Evolutionary conservation across 805 yeast species (phyloP).

Genomic region (Martiniozyma abietophila): DNA sequence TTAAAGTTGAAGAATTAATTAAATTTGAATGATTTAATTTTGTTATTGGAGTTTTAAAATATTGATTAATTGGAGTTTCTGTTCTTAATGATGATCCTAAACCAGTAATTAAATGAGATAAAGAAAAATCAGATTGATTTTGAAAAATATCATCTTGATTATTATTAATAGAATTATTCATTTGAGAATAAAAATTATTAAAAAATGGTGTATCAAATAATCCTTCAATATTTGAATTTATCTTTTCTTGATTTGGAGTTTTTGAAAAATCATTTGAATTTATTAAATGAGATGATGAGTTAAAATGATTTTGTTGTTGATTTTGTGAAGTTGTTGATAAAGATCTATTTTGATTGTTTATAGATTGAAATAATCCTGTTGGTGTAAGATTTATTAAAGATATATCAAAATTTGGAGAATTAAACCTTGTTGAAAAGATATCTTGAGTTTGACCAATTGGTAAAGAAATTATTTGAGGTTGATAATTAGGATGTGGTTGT

Average conservation of each 20-base stretch:
- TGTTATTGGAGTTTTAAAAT: slow-evolving; percentile 8
- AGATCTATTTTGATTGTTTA: neutral
- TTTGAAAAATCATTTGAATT: slow-evolving; percentile 6
- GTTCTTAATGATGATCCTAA: neutral
- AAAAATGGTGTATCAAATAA: slow-evolving; percentile 12
- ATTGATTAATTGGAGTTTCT: slow-evolving; percentile 2
- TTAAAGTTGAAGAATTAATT: slow-evolving; percentile 4
- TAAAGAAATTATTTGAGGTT: neutral
- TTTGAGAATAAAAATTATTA: neutral
- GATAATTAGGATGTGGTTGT: neutral
- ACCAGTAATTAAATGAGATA: slow-evolving; percentile 3
- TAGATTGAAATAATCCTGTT: slow-evolving; percentile 1
- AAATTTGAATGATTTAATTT: neutral
- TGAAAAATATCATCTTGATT: slow-evolving; percentile 5
- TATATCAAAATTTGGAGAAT: slow-evolving; percentile 9
- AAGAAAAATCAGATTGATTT: slow-evolving; percentile 3
- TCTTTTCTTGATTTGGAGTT: slow-evolving; percentile 6
- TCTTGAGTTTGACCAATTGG: neutral
- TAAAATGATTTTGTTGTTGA: neutral
- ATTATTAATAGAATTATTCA: slow-evolving; percentile 1
- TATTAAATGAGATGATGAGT: too few relatives aligned
- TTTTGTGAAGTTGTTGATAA: too few relatives aligned
- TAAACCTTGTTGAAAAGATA: too few relatives aligned
- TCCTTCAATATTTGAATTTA: slow-evolving; percentile 7
- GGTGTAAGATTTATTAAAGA: slow-evolving; percentile 8